Base-by-base conservation (phyloP, 768 basidiomycete genomes). In the Russula foetens region DNA sequence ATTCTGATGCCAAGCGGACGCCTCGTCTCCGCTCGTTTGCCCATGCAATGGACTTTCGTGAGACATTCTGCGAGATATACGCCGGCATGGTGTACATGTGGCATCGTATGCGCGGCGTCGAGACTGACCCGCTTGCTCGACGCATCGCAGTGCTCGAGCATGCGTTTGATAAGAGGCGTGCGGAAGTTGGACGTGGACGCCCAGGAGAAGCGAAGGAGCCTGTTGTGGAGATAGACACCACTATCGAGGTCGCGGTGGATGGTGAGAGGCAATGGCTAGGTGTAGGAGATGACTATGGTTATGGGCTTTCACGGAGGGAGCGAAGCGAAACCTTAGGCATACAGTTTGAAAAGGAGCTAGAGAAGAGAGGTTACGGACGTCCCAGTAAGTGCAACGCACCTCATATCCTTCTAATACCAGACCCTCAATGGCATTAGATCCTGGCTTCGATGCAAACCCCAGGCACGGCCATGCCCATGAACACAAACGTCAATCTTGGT, bases 41-140 rank as follows among this genome's bases (percentile, higher is more conserved):
- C 0, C 83, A 89, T 67, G 85, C 81, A 7, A 75, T 90, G 70
- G 82, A 88, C 69, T 85, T 85, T 67, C 76, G 82, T 12, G 88
- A 90, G 68, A 85, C 86, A 0, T 79, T 82, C 47, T 74, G 78
- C 19, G 87, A 89, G 69, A 74, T 88, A 19, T 77, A 78, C 77
- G 61, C 71, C 7, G 85, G 85, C 4, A 76, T 73, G 49, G 69
- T 82, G n/a, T 86, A 88, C 69, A 75, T 86, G 70, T 71, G 73
- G 62, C 77, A 79, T 65, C 77, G 78, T 60, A 72, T 77, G 66
- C 73, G 79, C 12, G 83, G 84, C 7, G 76, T 73, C 51, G 84
- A 86, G 67, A 82, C 84, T 6, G 77, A 77, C 50, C 31, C 70
- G 62, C 17, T 79, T 77, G 71, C 76, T 66, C 53, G 75, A 68